Evolutionary conservation across 768 basidiomycete genomes (phyloP).

Genomic region (Arthromyces matolae): DNA sequence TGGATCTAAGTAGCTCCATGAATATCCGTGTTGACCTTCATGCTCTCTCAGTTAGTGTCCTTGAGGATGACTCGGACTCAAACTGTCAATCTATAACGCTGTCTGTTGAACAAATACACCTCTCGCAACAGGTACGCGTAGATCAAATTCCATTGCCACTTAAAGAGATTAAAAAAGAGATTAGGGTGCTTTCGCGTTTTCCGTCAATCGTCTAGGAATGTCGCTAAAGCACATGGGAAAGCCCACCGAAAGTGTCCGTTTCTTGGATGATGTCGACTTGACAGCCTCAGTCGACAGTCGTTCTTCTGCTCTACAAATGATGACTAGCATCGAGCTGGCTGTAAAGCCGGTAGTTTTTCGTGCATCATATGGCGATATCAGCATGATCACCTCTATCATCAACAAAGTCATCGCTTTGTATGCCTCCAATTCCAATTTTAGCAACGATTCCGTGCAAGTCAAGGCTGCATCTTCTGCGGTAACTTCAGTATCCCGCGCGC

Average conservation of each 20-base stretch:
- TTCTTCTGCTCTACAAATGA: constrained; percentile 62
- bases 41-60: constrained; percentile 81
- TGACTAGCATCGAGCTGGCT: constrained; percentile 79
- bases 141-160: not conserved
- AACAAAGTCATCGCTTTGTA: constrained; percentile 87
- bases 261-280: constrained; percentile 89
- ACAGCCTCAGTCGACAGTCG: constrained; percentile 85
- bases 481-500: constrained; percentile 7
- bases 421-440: constrained; percentile 32
- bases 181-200: constrained; percentile 79
- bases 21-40: constrained; percentile 86
- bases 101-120: constrained; percentile 75
- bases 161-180: not conserved
- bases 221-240: constrained; percentile 87
- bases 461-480: constrained; percentile 5
- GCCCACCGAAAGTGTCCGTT: constrained; percentile 77
- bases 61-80: constrained; percentile 77
- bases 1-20: constrained; percentile 18
- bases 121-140: constrained; percentile 80
- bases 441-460: not conserved
- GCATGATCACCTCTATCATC: constrained; percentile 79
- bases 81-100: constrained; percentile 86
- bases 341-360: constrained; percentile 85
- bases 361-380: constrained; percentile 93
- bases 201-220: constrained; percentile 84